Percentiles rank a stretch among this genome's conserved stretches.
These are phyloP conservation scores for Sideroxylon spinosum DNA, from an alignment of 179 eudicot genomes.

Conservation along the genomic window DNA sequence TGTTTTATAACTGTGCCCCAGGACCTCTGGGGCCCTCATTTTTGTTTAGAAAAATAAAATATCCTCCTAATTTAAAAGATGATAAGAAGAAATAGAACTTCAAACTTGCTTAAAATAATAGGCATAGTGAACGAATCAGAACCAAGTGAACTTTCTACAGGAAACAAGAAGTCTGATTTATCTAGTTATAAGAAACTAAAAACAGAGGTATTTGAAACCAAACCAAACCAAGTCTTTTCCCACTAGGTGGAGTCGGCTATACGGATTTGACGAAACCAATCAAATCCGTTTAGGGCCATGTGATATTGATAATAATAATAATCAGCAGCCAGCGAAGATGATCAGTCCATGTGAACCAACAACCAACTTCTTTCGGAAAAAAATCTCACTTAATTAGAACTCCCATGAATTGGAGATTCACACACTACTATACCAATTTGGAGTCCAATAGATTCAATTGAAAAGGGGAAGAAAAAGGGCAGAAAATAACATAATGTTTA, in stretches of 20 bases:
- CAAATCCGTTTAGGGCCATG: too few species aligned
- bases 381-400: background rate
- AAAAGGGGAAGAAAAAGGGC: background rate
- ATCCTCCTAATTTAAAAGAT: too few species aligned
- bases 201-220: background rate
- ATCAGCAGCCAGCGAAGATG: background rate
- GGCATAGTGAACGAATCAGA: background rate
- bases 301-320: background rate
- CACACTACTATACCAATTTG: background rate
- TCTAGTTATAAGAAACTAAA: background rate
- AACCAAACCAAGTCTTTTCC: too few species aligned
- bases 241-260: too few species aligned
- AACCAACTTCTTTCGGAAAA: background rate
- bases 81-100: background rate
- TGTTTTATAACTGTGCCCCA: background rate
- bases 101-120: background rate
- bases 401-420: background rate
- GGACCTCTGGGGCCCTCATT: background rate
- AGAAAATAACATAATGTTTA: background rate
- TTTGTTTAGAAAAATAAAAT: background rate
- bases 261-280: too few species aligned
- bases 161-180: background rate
- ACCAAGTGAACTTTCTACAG: background rate
- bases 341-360: background rate
- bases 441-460: slow-evolving; percentile 2